phyloP scores from a whole-genome alignment of 805 yeast genomes.

The Yarrowia yakushimensis region DNA sequence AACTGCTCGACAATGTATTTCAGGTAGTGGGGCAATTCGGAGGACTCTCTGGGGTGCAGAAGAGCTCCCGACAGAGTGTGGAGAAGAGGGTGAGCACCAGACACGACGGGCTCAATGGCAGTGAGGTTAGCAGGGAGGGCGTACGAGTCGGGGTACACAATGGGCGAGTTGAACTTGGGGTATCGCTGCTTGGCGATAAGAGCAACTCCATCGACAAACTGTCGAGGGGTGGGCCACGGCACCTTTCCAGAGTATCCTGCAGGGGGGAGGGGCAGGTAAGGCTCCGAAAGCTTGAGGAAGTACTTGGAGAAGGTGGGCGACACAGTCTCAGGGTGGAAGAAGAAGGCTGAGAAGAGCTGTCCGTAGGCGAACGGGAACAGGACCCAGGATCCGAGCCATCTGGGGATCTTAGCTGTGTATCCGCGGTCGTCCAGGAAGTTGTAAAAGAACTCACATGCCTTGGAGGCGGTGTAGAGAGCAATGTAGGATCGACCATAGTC shows the following conservation, averaged over 20 bases:
- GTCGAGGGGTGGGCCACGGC: slow-evolving; percentile 38
- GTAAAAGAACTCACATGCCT: slow-evolving; percentile 39
- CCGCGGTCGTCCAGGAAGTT: slow-evolving; percentile 39
- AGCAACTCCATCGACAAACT: slow-evolving; percentile 36
- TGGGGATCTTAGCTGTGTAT: slow-evolving; percentile 37
- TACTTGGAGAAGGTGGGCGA: slow-evolving; percentile 37
- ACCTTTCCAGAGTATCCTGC: slow-evolving; percentile 33
- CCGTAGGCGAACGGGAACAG: slow-evolving; percentile 42
- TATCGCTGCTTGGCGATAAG: slow-evolving; percentile 36
- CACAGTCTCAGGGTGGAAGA: slow-evolving; percentile 38
- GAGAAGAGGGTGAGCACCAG: slow-evolving; percentile 37
- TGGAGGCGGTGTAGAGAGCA: slow-evolving; percentile 38
- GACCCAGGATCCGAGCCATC: slow-evolving; percentile 41
- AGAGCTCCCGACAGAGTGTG: slow-evolving; percentile 37
- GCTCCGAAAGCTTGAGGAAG: slow-evolving; percentile 35
- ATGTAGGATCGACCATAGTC: slow-evolving; percentile 31
- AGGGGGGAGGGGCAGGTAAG: slow-evolving; percentile 37
- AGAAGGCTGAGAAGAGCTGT: slow-evolving; percentile 40
- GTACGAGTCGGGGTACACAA: slow-evolving; percentile 32
- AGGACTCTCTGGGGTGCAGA: slow-evolving; percentile 35
- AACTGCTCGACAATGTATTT: slow-evolving; percentile 33
- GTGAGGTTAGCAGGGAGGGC: slow-evolving; percentile 30
- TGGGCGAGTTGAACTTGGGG: slow-evolving; percentile 37
- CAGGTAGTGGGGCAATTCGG: slow-evolving; percentile 32
- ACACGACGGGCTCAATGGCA: slow-evolving; percentile 33